phyloP scores from a whole-genome alignment of 164 flowering plant genomes.

The Magnolia sinica region DNA sequence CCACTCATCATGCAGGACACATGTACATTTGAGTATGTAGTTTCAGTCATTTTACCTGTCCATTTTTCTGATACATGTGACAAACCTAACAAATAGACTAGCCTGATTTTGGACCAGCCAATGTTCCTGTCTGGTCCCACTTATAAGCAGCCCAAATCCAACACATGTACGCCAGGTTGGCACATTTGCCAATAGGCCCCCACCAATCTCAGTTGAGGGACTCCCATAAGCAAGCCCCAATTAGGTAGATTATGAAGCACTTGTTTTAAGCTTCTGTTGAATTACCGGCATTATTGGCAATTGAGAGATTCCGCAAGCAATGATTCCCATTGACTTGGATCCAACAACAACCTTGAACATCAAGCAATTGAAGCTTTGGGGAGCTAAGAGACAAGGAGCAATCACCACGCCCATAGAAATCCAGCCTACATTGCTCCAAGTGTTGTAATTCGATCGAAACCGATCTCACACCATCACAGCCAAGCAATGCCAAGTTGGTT shows the following conservation, averaged over 20 bases:
- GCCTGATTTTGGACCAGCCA: too few species aligned
- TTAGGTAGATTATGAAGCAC: not conserved
- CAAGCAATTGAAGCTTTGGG: conserved; percentile 55
- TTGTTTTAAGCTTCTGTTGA: not conserved
- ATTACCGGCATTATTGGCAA: conserved; percentile 73
- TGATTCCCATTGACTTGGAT: conserved; percentile 51
- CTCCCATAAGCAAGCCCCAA: not conserved
- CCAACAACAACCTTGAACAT: conserved; percentile 79
- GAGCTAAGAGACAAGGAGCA: conserved; percentile 48
- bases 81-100: too few species aligned
- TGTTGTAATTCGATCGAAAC: conserved; percentile 52
- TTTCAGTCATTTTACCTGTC: too few species aligned
- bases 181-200: too few species aligned
- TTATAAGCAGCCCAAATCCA: too few species aligned
- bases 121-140: too few species aligned
- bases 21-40: too few species aligned
- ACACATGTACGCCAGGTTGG: too few species aligned
- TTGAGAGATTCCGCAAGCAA: conserved; percentile 47
- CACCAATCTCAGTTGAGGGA: not conserved
- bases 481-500: conserved; percentile 54
- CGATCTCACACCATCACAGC: conserved; percentile 65
- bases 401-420: conserved; percentile 66
- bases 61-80: too few species aligned
- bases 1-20: too few species aligned
- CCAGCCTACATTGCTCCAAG: conserved; percentile 70